A percentile compares a stretch with the other conserved stretches of the same genome.
These are phyloP conservation scores for Tetrapisispora iriomotensis DNA, from an alignment of 805 yeast species.

Conservation along the genomic window DNA sequence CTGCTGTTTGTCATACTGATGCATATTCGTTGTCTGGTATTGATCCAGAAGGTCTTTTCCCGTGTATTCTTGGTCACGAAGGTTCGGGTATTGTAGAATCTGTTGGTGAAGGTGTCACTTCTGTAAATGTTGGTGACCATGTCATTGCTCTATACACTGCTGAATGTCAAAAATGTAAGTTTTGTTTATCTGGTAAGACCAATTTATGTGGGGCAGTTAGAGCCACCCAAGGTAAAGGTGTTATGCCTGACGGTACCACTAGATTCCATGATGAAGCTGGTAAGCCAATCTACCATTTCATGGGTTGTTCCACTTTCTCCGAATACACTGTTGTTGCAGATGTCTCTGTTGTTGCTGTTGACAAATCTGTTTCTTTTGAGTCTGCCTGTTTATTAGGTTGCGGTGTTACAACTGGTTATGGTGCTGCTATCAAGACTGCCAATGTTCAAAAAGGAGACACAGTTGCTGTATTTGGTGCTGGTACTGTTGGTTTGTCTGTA, in stretches of 20 bases:
- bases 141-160: conserved; percentile 94
- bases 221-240: conserved; percentile 96
- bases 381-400: conserved; percentile 91
- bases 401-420: conserved; percentile 97
- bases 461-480: conserved; percentile 96
- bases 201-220: conserved; percentile 92
- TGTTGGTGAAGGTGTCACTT: conserved; percentile 87
- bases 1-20: conserved; percentile 98
- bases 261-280: conserved; percentile 79
- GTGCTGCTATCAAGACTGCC: conserved; percentile 94
- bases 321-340: conserved; percentile 98
- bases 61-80: conserved; percentile 91
- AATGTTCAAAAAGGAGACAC: conserved; percentile 78
- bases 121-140: conserved; percentile 85
- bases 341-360: conserved; percentile 88
- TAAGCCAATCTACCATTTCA: conserved; percentile 75
- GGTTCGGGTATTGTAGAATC: conserved; percentile 97
- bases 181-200: conserved; percentile 91
- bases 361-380: conserved; percentile 74
- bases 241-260: conserved; percentile 96
- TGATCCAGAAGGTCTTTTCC: conserved; percentile 96
- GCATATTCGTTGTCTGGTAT: conserved; percentile 90
- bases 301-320: conserved; percentile 97
- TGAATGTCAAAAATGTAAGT: conserved; percentile 90
- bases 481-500: conserved; percentile 93